Conservation (phyloP, 352 stramenopile species). For the Elongisporangium anandrum region DNA sequence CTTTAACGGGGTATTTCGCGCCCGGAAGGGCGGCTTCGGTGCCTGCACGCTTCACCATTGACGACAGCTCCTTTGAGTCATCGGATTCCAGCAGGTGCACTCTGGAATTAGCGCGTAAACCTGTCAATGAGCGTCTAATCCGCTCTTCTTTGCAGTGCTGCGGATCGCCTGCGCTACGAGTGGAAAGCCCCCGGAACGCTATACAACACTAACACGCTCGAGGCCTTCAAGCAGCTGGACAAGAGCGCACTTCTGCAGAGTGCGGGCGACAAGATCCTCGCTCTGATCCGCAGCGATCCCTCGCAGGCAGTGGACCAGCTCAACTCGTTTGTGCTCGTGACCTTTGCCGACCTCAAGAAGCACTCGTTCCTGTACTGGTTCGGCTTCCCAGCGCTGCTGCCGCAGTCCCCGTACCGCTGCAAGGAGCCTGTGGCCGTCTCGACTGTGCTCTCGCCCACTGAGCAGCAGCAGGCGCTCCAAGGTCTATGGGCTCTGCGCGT, state of each 20-base stretch:
- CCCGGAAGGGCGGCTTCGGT: slow-evolving; percentile 55
- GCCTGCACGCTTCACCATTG: slow-evolving; percentile 63
- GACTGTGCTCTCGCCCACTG: slow-evolving; percentile 22
- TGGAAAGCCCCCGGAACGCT: slow-evolving; percentile 69
- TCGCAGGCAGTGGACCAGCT: slow-evolving; percentile 39
- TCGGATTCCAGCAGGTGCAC: slow-evolving; percentile 5
- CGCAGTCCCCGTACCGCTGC: slow-evolving; percentile 29
- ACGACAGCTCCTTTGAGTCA: slow-evolving; percentile 60
- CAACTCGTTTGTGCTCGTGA: slow-evolving; percentile 86
- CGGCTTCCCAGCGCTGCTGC: slow-evolving; percentile 80
- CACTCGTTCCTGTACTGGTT: slow-evolving; percentile 95
- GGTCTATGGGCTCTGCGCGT: slow-evolving; percentile 40
- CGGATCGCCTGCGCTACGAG: slow-evolving; percentile 66
- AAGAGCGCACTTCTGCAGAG: slow-evolving; percentile 66
- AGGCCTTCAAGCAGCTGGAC: slow-evolving; percentile 87
- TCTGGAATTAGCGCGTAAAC: too few species aligned
- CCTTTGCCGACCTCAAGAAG: slow-evolving; percentile 92
- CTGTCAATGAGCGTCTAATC: too few species aligned
- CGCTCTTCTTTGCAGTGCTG: slow-evolving; percentile 9
- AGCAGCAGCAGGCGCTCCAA: slow-evolving; percentile 38
- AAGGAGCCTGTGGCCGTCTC: slow-evolving; percentile 16
- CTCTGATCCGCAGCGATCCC: slow-evolving; percentile 16
- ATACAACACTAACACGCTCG: slow-evolving; percentile 84
- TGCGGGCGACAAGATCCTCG: slow-evolving; percentile 30
- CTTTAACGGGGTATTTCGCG: slow-evolving; percentile 61